Base-by-base conservation (phyloP, 2,329 filamentous ascomycete species). In the Salinomyces thailandicus region DNA sequence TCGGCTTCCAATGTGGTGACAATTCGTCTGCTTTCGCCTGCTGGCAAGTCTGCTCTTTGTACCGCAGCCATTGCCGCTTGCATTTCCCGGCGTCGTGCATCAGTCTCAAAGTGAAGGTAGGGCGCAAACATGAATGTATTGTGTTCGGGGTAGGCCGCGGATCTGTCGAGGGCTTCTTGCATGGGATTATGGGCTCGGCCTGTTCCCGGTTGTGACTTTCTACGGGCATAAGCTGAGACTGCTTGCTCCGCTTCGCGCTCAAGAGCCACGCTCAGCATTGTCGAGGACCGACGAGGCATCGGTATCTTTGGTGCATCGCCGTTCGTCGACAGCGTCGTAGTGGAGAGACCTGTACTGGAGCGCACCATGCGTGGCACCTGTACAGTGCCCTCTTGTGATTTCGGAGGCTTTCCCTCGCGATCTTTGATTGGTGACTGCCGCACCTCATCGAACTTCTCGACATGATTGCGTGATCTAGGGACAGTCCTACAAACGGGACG, bases 21-120 rank as follows among this genome's bases (percentile, higher is more conserved):
- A 9, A 26, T n/a, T n/a, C n/a, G 22, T 8, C n/a, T 26, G 9
- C 22, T n/a, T 9, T n/a, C 22, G 22, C 22, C 22, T n/a, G 22
- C 22, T 26, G 22, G 9, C 22, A 26, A n/a, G 9, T 26, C 9
- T 8, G 14, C 33, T 11, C 15, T 32, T 36, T 38, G 51, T 22
- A 15, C 61, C 47, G 34, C 57, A 18, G 61, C 54, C 24, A 73
- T 76, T 2, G 71, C 67, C 13, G 67, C 59, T 36, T 71, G 70
- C 75, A 80, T 77, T 45, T 68, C 66, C 9, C 18, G 32, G 8
- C 37, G 33, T 11, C 28, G n/a, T 35, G 67, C 60, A 31, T 76
- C 66, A 0, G 73, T 76, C 48, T 80, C 76, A 34, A 77, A 79
- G 49, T 79, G 75, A 3, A 80, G 57, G 47, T 77, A 80, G 0